Conservation (phyloP, 2,329 filamentous ascomycete species). For the Pseudogymnoascus sp. region DNA sequence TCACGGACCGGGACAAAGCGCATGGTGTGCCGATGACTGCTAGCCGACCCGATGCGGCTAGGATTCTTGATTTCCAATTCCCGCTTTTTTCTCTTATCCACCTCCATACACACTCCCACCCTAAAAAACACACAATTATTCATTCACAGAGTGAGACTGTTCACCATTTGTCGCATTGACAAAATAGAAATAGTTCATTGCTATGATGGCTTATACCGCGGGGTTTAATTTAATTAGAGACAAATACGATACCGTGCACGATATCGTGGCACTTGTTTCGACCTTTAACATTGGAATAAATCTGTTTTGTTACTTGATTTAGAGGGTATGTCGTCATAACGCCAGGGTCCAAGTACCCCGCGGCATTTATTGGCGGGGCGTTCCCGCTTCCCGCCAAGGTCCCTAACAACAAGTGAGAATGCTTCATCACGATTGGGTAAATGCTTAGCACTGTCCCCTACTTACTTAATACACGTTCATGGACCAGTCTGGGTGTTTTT, state of each 20-base stretch:
- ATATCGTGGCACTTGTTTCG: not conserved
- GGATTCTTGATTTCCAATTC: too few relatives aligned
- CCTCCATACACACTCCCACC: too few relatives aligned
- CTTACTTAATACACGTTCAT: not conserved
- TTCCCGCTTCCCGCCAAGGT: not conserved
- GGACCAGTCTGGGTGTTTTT: not conserved
- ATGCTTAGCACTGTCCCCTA: not conserved
- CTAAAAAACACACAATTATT: too few relatives aligned
- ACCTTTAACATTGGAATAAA: not conserved
- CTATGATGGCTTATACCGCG: not conserved
- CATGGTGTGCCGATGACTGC: too few relatives aligned
- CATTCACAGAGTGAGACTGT: too few relatives aligned
- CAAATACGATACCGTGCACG: not conserved
- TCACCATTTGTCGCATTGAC: not conserved
- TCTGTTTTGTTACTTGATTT: not conserved
- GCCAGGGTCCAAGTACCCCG: not conserved
- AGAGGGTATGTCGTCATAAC: not conserved
- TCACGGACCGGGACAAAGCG: too few relatives aligned
- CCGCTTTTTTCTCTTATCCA: too few relatives aligned
- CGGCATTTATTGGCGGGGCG: not conserved
- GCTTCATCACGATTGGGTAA: not conserved
- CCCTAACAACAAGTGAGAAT: not conserved
- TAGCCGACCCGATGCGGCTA: too few relatives aligned
- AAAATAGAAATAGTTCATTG: not conserved
- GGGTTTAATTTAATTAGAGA: not conserved